Evolutionary conservation across 805 yeast species (phyloP).

Genomic region (Candida andamanensis): DNA sequence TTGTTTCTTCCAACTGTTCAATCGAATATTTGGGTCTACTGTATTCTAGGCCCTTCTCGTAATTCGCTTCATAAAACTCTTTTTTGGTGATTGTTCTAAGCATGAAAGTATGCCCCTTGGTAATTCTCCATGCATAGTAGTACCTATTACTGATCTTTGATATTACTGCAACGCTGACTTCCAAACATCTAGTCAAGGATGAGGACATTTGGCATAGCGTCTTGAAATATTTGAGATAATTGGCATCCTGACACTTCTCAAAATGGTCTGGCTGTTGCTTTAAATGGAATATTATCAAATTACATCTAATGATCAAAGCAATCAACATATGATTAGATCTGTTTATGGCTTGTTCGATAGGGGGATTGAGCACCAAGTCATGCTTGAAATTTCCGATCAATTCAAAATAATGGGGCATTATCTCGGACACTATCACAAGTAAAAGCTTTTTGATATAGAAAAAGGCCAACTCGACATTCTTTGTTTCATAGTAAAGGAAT

Average conservation of each 20-base stretch:
- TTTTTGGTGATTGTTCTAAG: slow-evolving; percentile 24
- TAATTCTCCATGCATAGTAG: slow-evolving; percentile 37
- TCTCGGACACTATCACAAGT: slow-evolving; percentile 21
- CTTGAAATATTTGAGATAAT: slow-evolving; percentile 14
- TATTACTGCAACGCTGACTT: slow-evolving; percentile 28
- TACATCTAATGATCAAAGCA: slow-evolving; percentile 26
- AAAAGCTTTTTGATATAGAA: slow-evolving; percentile 34
- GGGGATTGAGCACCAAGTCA: slow-evolving; percentile 35
- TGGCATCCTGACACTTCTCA: slow-evolving; percentile 12
- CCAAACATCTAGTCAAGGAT: slow-evolving; percentile 22
- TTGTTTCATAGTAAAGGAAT: slow-evolving; percentile 33
- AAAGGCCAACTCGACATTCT: slow-evolving; percentile 30
- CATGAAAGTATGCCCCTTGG: slow-evolving; percentile 29
- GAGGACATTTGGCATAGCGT: slow-evolving; percentile 18
- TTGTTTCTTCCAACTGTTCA: slow-evolving; percentile 23
- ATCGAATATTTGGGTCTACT: slow-evolving; percentile 13
- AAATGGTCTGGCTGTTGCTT: slow-evolving; percentile 18
- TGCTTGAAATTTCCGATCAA: slow-evolving; percentile 31
- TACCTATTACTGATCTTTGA: slow-evolving; percentile 33
- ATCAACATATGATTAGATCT: slow-evolving; percentile 26
- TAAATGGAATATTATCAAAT: slow-evolving; percentile 22
- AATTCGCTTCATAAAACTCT: slow-evolving; percentile 24
- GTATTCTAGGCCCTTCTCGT: slow-evolving; percentile 10
- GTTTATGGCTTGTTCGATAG: slow-evolving; percentile 25
- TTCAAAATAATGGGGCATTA: slow-evolving; percentile 32